Evolutionary conservation across 768 basidiomycete genomes (phyloP).

Genomic region (Filobasidium wieringae): DNA sequence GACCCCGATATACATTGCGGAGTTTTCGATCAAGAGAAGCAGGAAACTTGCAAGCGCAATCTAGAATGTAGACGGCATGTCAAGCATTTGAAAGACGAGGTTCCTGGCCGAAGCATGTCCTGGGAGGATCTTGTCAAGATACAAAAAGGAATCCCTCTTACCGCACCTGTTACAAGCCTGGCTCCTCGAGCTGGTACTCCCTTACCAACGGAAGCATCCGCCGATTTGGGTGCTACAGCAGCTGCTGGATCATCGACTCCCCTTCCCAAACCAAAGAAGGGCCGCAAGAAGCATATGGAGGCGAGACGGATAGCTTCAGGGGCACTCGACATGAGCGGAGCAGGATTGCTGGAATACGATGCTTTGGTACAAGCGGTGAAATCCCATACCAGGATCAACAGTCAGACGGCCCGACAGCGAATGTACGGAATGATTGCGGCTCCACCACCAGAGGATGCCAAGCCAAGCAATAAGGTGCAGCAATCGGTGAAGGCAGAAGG

Average conservation of each 20-base stretch:
- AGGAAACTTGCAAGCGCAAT: slow-evolving; percentile 7
- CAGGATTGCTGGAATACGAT: background rate
- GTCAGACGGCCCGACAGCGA: background rate
- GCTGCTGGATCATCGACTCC: background rate
- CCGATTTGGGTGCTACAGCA: background rate
- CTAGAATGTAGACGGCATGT: slow-evolving; percentile 16
- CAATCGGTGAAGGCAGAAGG: background rate
- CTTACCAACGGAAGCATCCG: background rate
- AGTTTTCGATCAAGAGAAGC: slow-evolving; percentile 1
- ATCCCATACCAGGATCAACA: background rate
- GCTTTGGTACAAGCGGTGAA: background rate
- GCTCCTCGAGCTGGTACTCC: background rate
- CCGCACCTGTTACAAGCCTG: background rate
- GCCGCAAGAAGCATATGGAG: background rate
- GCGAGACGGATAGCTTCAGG: background rate
- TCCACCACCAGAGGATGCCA: background rate
- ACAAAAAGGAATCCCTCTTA: slow-evolving; percentile 5
- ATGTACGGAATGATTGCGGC: background rate
- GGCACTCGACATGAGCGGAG: background rate
- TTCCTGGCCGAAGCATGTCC: slow-evolving; percentile 9
- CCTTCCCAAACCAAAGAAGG: background rate
- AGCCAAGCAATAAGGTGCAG: background rate
- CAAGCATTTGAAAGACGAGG: slow-evolving; percentile 10
- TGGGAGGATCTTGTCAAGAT: slow-evolving; percentile 9
- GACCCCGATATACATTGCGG: slow-evolving; percentile 13